These are phyloP conservation scores for Mariannaea elegans DNA, from an alignment of 2,329 filamentous ascomycete species.

Conservation along the genomic window DNA sequence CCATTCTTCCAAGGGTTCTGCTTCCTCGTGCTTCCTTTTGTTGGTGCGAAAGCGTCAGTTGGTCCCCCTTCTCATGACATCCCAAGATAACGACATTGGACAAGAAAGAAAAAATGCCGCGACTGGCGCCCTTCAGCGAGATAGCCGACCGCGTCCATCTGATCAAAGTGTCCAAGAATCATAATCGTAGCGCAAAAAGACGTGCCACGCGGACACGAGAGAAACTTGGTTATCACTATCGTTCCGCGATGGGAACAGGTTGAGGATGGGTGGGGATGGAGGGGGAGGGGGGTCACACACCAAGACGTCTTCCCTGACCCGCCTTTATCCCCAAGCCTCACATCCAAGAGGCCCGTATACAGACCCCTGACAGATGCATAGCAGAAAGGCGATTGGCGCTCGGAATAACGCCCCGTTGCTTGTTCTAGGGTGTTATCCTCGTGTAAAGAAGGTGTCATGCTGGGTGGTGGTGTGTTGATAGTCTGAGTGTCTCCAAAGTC, in stretches of 20 bases:
- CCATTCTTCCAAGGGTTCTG: background rate
- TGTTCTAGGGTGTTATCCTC: constrained; percentile 15
- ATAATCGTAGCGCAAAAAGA: constrained; percentile 12
- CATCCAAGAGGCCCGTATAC: background rate
- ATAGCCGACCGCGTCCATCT: constrained; percentile 15
- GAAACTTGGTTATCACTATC: background rate
- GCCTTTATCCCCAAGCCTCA: background rate
- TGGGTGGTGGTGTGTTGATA: background rate
- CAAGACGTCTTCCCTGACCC: background rate
- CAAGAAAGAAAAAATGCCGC: background rate
- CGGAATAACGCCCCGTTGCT: constrained; percentile 9
- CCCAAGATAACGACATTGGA: constrained; percentile 10
- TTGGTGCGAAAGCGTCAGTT: constrained; percentile 1
- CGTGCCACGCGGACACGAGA: constrained; percentile 23
- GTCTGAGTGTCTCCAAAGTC: constrained; percentile 5
- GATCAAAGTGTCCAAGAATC: constrained; percentile 10
- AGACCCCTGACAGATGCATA: constrained; percentile 7
- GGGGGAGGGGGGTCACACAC: constrained; percentile 2
- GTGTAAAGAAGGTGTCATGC: constrained; percentile 5
- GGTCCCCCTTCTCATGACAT: constrained; percentile 5
- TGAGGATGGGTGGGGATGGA: background rate
- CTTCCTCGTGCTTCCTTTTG: background rate
- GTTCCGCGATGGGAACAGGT: background rate
- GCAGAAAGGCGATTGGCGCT: constrained; percentile 10
- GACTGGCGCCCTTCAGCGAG: constrained; percentile 12